Evolutionary conservation across 2,329 filamentous ascomycete species (phyloP), one percentile per base, ranked within the genome.

Genomic region (Pseudocercospora macadamiae): DNA sequence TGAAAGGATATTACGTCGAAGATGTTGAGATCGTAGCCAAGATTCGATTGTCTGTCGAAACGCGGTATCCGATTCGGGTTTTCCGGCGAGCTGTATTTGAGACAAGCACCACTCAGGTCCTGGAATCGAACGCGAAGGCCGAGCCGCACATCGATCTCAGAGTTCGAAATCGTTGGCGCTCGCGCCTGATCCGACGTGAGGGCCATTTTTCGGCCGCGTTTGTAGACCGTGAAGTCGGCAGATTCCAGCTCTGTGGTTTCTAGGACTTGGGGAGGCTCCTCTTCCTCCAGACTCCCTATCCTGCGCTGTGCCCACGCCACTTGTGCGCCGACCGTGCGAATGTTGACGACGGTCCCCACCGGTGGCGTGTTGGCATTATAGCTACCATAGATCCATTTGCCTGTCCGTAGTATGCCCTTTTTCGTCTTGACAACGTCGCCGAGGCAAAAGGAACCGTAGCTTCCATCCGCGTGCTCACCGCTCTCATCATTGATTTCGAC

Each of bases 1-100:
- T 73, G 74, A 9, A 79, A 81, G 28, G 75, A 75, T 51, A 79
- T 73, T 52, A 86, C 74, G 10, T 79, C 76, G 63, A 81, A 85
- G 2, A 84, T 77, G 60, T 87, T 86, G 62, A 86, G 70, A 63
- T 87, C 84, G 66, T 82, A 85, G 1, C 83, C 83, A 37, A 81
- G 73, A 7, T 78, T 80, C 19, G 80, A 74, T 2, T 76, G 76
- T 8, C 77, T 71, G 21, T 80, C 73, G 25, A 84, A 76, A 18
- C 74, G 74, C 12, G 73, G 71, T 39, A 83, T 70, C 36, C 72
- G 75, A 18, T 77, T 77, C 48, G 78, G 73, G 44, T 30, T 68
- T 44, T 21, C 70, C 0, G 72, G 66, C 4, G 73, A 73, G 53
- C 79, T 74, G 64, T 86, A 86, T 64, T 84, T 86, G 34, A 76